Conservation (phyloP, 2,329 filamentous ascomycete species). For the Verticillium klebahnii region DNA sequence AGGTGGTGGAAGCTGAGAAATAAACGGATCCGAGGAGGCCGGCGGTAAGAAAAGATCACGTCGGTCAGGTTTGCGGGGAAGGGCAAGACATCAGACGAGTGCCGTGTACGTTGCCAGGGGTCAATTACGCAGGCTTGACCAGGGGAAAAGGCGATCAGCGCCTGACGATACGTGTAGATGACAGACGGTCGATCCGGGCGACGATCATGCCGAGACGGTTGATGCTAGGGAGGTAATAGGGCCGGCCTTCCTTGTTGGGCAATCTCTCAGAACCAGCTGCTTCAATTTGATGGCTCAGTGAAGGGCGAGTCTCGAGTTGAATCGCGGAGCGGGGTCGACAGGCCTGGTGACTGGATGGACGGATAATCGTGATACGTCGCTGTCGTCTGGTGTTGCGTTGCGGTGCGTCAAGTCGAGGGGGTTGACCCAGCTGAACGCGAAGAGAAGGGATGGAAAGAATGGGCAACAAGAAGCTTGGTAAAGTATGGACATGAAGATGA, state of each 20-base stretch:
- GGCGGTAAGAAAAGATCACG: not conserved
- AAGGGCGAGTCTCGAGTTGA: not conserved
- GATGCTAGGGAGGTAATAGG: not conserved
- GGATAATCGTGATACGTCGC: not conserved
- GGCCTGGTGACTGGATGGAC: not conserved
- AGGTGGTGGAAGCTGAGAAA: not conserved
- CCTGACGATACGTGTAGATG: slow-evolving; percentile 11
- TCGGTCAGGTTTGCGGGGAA: not conserved
- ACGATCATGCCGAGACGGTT: slow-evolving; percentile 9
- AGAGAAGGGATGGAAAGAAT: not conserved
- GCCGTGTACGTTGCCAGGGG: not conserved
- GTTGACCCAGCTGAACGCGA: not conserved
- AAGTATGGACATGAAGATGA: slow-evolving; percentile 4
- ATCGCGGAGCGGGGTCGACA: not conserved
- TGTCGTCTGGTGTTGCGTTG: not conserved
- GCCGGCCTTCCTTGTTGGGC: not conserved
- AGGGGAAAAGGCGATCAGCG: slow-evolving; percentile 5
- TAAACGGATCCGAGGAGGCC: not conserved
- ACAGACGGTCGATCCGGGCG: slow-evolving; percentile 12
- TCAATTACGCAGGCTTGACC: not conserved
- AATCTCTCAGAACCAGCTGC: not conserved
- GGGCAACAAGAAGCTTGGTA: not conserved
- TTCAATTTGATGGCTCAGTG: not conserved
- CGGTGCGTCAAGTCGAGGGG: not conserved
- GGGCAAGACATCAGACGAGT: not conserved